Conservation (phyloP, 2,329 filamentous ascomycete genomes). For the Apiospora malaysiana region DNA sequence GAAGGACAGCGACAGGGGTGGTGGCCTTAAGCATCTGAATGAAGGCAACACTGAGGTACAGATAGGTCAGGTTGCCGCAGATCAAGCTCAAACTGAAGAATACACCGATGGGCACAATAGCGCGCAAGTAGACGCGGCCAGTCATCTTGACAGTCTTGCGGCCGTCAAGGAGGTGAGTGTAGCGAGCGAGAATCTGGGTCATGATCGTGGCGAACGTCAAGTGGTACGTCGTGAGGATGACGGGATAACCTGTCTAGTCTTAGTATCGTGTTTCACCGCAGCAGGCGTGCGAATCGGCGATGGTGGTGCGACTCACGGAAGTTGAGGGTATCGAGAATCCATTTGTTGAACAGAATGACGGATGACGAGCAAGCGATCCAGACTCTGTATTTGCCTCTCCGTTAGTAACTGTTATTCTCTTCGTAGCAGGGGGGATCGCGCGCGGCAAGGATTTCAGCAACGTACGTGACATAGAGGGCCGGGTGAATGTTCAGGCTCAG, state of each 20-base stretch:
- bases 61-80: constrained; percentile 93
- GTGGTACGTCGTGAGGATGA: constrained; percentile 95
- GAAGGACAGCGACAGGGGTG: constrained; percentile 89
- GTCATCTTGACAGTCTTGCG: constrained; percentile 98
- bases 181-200: constrained; percentile 91
- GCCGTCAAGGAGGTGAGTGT: constrained; percentile 88
- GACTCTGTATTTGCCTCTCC: constrained; percentile 56
- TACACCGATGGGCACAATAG: constrained; percentile 91
- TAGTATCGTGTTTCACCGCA: constrained; percentile 40
- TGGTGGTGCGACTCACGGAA: constrained; percentile 69
- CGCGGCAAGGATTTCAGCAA: constrained; percentile 30
- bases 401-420: background rate
- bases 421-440: constrained; percentile 20
- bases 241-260: constrained; percentile 63
- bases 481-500: constrained; percentile 74
- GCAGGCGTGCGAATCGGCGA: background rate
- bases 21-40: constrained; percentile 99
- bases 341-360: constrained; percentile 99
- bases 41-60: constrained; percentile 94
- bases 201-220: constrained; percentile 90
- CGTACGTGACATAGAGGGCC: constrained; percentile 80
- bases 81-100: constrained; percentile 97
- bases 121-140: constrained; percentile 87
- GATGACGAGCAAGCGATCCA: constrained; percentile 94
- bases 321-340: constrained; percentile 83